Percentiles rank a stretch among this genome's conserved stretches.
phyloP scores from a whole-genome alignment of 2,329 filamentous ascomycete genomes.

The Thermoascus crustaceus region DNA sequence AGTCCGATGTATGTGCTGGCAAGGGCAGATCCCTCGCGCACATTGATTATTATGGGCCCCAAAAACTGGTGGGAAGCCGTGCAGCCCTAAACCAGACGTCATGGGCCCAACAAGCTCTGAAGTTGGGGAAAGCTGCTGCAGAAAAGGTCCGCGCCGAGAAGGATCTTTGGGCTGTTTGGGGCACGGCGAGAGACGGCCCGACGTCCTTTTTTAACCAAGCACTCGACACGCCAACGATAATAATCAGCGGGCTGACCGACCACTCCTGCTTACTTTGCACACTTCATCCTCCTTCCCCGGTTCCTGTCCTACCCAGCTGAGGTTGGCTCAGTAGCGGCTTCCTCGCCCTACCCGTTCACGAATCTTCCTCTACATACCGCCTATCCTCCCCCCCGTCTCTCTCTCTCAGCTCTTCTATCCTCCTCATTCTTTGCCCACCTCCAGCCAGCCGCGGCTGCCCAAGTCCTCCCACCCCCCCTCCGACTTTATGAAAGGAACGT shows the following conservation, averaged over 20 bases:
- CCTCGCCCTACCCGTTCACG: not conserved
- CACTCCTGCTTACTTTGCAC: no score
- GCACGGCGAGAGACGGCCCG: not conserved
- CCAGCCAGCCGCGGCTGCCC: not conserved
- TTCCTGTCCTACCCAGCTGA: no score
- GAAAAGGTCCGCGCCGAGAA: slow-evolving; percentile 1
- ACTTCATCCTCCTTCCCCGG: no score
- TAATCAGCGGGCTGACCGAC: no score
- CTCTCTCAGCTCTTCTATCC: slow-evolving; percentile 3
- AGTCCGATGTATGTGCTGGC: no score
- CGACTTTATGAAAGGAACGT: not conserved
- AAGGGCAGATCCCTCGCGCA: not conserved
- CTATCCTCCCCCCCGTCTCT: not conserved
- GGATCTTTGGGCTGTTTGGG: not conserved
- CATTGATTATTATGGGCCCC: not conserved
- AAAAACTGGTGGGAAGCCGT: slow-evolving; percentile 1
- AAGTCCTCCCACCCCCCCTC: not conserved
- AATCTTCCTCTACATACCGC: not conserved
- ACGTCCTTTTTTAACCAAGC: no score
- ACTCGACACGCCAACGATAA: no score
- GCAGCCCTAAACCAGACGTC: not conserved
- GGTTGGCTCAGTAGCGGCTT: no score
- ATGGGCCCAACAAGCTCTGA: slow-evolving; percentile 2
- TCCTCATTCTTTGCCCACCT: slow-evolving; percentile 4
- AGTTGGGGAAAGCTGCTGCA: not conserved